These are phyloP conservation scores for Myxozyma nipponensis DNA, from an alignment of 805 yeast genomes.

Conservation along the genomic window DNA sequence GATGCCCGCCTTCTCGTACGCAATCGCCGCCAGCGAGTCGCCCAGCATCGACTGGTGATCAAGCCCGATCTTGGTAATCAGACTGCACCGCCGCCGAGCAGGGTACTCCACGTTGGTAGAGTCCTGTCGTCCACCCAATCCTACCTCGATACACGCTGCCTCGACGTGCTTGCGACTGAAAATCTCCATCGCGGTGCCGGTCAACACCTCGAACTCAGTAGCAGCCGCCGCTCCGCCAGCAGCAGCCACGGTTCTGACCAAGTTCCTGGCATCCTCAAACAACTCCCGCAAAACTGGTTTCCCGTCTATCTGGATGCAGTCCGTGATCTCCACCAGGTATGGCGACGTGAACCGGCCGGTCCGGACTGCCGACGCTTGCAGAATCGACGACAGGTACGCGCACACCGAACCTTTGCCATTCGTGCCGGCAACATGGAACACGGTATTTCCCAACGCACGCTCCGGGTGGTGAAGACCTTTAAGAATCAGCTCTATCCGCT, in stretches of 20 bases:
- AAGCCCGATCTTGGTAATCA: constrained; percentile 76
- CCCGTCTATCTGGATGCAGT: constrained; percentile 67
- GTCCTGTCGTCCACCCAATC: constrained; percentile 85
- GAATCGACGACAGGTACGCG: constrained; percentile 67
- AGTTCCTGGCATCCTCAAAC: constrained; percentile 46
- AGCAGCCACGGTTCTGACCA: constrained; percentile 44
- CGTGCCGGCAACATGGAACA: constrained; percentile 93
- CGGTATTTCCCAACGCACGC: constrained; percentile 43
- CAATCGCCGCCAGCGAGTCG: constrained; percentile 57
- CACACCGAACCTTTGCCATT: constrained; percentile 95
- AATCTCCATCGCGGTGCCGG: constrained; percentile 79
- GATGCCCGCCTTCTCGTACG: constrained; percentile 82
- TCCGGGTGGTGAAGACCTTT: constrained; percentile 66
- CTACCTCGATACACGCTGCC: constrained; percentile 87
- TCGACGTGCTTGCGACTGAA: constrained; percentile 59
- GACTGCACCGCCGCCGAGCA: constrained; percentile 15
- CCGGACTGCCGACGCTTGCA: constrained; percentile 46
- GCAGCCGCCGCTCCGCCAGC: constrained; percentile 50
- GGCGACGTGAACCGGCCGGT: constrained; percentile 90
- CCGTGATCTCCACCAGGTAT: constrained; percentile 68
- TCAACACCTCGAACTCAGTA: constrained; percentile 82
- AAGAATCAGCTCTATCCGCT: constrained; percentile 48
- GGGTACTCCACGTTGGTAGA: constrained; percentile 72
- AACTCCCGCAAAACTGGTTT: constrained; percentile 46
- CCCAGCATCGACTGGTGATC: constrained; percentile 86